Base-by-base conservation (phyloP, 1,139 yeast species). In the Yamadazyma sp. region DNA sequence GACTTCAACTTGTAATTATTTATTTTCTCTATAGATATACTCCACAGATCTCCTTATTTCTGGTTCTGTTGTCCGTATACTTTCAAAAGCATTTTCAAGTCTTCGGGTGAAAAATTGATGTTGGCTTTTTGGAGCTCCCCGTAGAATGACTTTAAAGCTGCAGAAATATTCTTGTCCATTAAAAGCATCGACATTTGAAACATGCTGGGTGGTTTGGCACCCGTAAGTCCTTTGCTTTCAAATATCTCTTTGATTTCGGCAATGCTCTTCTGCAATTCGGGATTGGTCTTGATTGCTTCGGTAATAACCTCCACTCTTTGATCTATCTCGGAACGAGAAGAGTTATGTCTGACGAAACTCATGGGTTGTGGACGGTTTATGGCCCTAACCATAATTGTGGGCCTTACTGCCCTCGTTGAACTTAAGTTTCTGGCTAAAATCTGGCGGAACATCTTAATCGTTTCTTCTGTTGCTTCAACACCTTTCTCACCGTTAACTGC, bases 111-210 rank as follows among this genome's bases (percentile, higher is more conserved):
- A 38, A 68, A 53, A 38, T 58, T 52, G 29, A 69, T 56, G 18
- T 66, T 59, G 4, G 65, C 59, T 16, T 55, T 54, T 25, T 69
- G 70, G 38, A 70, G 59, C 26, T 62, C 58, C 14, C 48, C 50
- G 46, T 64, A 63, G 44, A 70, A 56, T 31, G 56, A 55, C n/a
- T 48, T 43, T 28, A 69, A 54, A 32, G 57, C 54, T 7, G 51
- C 58, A 36, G 66, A 60, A n/a, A 70, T 61, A 14, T 68, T 73
- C 43, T 58, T 59, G 41, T 70, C 72, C 33, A 67, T 53, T 42
- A 69, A 55, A 33, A 70, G 55, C 46, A 59, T 62, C 57, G 70
- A 59, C 62, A 70, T 56, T 43, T 66, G 61, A 41, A 64, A 48
- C 54, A 69, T 53, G 14, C 64, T 60, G 3, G 75, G 75, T 6